A percentile compares a stretch with the other conserved stretches of the same genome.
These are phyloP conservation scores for Rauvolfia tetraphylla DNA, from an alignment of 257 asterid genomes.

Conservation along the genomic window DNA sequence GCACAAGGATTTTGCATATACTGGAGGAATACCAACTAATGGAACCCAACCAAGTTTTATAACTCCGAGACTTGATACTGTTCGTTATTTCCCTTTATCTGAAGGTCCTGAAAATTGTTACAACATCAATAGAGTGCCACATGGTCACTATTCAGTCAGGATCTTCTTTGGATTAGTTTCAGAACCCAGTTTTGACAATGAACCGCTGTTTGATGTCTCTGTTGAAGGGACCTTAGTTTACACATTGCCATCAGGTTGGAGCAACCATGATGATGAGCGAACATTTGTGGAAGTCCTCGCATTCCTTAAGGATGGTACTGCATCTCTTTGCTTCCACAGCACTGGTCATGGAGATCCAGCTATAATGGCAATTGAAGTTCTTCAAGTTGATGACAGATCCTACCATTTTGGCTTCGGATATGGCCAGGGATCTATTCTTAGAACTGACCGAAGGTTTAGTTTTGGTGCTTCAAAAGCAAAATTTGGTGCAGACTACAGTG, in stretches of 20 bases:
- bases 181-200: conserved; percentile 76
- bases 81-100: conserved; percentile 78
- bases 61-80: conserved; percentile 60
- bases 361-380: conserved; percentile 84
- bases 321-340: conserved; percentile 91
- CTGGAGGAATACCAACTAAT: conserved; percentile 84
- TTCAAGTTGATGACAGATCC: conserved; percentile 74
- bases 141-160: conserved; percentile 73
- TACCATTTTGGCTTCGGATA: conserved; percentile 67
- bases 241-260: conserved; percentile 94
- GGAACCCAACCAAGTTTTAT: conserved; percentile 71
- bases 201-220: conserved; percentile 86
- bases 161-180: conserved; percentile 68
- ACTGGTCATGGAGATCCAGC: conserved; percentile 98
- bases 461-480: conserved; percentile 58
- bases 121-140: conserved; percentile 79
- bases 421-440: conserved; percentile 77
- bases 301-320: conserved; percentile 80
- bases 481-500: conserved; percentile 75
- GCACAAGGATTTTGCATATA: conserved; percentile 88
- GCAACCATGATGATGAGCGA: conserved; percentile 75
- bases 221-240: conserved; percentile 85
- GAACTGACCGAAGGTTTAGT: conserved; percentile 69
- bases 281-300: conserved; percentile 72
- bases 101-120: conserved; percentile 97